These are phyloP conservation scores for Cyberlindnera nakhonratchasimensis DNA, from an alignment of 805 yeast genomes.

Conservation along the genomic window DNA sequence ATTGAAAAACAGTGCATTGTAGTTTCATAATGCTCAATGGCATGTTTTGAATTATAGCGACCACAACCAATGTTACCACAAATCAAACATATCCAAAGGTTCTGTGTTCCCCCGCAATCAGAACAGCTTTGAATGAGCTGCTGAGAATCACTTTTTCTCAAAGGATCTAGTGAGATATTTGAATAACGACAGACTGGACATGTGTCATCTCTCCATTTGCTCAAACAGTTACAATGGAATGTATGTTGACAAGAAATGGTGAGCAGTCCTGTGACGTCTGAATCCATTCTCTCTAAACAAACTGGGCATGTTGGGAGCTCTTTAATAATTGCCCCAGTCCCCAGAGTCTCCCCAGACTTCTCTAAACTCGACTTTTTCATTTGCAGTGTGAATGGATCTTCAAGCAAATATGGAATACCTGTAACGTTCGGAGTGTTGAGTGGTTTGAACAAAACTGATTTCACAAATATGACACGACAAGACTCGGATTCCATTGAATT, in stretches of 20 bases:
- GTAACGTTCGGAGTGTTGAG: slow-evolving; percentile 23
- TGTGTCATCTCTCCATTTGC: slow-evolving; percentile 85
- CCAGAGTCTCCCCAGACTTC: slow-evolving; percentile 13
- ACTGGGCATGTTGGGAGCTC: slow-evolving; percentile 94
- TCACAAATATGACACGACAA: slow-evolving; percentile 74
- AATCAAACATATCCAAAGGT: slow-evolving; percentile 83
- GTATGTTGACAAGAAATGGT: slow-evolving; percentile 94
- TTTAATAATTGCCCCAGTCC: slow-evolving; percentile 29
- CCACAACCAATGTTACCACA: slow-evolving; percentile 95
- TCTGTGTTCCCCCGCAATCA: slow-evolving; percentile 54
- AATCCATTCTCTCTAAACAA: slow-evolving; percentile 84
- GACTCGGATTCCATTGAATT: slow-evolving; percentile 87
- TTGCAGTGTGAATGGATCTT: slow-evolving; percentile 64
- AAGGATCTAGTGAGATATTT: slow-evolving; percentile 32
- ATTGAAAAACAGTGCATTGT: slow-evolving; percentile 88
- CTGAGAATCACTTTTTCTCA: slow-evolving; percentile 19
- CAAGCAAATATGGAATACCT: slow-evolving; percentile 62
- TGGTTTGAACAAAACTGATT: slow-evolving; percentile 31
- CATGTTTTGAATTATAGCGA: slow-evolving; percentile 81
- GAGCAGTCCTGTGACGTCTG: slow-evolving; percentile 71
- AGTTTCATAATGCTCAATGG: slow-evolving; percentile 71
- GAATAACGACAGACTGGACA: slow-evolving; percentile 91
- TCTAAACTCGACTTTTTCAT: slow-evolving; percentile 16
- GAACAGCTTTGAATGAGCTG: slow-evolving; percentile 32
- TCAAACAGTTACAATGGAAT: slow-evolving; percentile 83